Base-by-base conservation (phyloP, 2,329 filamentous ascomycete species). In the Chalaropsis thielavioides region DNA sequence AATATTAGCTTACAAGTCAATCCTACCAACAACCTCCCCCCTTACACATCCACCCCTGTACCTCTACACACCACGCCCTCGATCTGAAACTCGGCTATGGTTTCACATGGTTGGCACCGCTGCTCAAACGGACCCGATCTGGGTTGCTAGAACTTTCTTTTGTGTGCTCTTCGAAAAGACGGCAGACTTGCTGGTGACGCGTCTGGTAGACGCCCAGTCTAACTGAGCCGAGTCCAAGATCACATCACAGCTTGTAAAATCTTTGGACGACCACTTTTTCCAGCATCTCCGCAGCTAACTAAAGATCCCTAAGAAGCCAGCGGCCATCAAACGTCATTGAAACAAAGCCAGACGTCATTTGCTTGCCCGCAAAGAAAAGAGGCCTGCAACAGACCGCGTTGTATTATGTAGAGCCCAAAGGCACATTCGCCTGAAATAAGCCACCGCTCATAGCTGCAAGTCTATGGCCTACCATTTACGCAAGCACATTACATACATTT, bases 1-100 rank as follows among this genome's bases (percentile, higher is more conserved):
- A n/a, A 63, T 66, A 51, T 49, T 63, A 66, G 63, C 64, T 71
- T 72, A 73, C 72, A 73, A 72, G 71, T 71, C 31, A 19, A 54
- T 58, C 49, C 27, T 27, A 5, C 13, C 4, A 31, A 2, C 31
- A 31, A 31, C 31, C 2, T 31, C 31, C 49, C 7, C 49, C 17
- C 22, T 13, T 31, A 35, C 11, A 27, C 22, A 15, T 4, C 22
- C 7, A 56, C 13, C 49, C 49, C 10, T 54, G 49, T 27, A 7
- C 31, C 3, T 7, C 31, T 35, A 35, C 10, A 38, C 35, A 10
- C 51, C 51, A 56, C 27, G 15, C 11, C 27, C 35, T 31, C 10
- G 35, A 31, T n/a, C 51, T 56, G 51, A 56, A 56, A 56, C 51
- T 35, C 22, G 51, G 51, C 27, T 56, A 56, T 31, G 51, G 51